Base-by-base conservation (phyloP, 2,329 filamentous ascomycete species). In the Epichloe sp. region DNA sequence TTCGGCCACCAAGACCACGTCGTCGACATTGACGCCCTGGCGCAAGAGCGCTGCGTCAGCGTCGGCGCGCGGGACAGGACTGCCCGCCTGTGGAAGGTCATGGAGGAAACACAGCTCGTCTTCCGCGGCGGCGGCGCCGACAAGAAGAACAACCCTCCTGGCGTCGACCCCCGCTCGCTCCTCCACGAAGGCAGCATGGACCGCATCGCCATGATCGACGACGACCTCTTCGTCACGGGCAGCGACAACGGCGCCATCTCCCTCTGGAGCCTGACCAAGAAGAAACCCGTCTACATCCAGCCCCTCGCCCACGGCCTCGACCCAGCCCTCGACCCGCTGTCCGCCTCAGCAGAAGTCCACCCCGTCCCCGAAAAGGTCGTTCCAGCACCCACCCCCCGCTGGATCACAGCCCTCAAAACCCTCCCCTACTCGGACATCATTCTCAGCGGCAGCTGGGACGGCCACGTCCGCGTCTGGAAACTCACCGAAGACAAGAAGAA, bases 1-100 rank as follows among this genome's bases (percentile, higher is more conserved):
- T 97, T 96, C 63, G 93, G 93, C 44, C 93, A 98, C 69, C 91
- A 96, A 64, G 91, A 97, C 64, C 78, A 87, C 56, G 86, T 97
- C 5, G 76, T 91, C 38, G 87, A 89, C 62, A 80, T 98, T 50
- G 86, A 87, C 56, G 85, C 88, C 21, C 76, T 95, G 55, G 83
- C 85, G 2, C 82, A 89, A 59, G 93, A 97, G 67, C 83, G 88
- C 47, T 96, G 93, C 64, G 77, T 97, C 53, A 93, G 85, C 55
- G 93, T 95, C 17, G 93, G 93, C 51, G 85, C 88, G 5, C 78
- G 93, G 57, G 93, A 98, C 66, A 83, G 91, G 52, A 96, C 90
- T 2, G 93, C 91, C 40, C 78, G 93, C 53, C 71, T 95, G 59
- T 98, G 93, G 93, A 96, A 96, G 68, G 90, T 98, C 1, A 82